Base-by-base conservation (phyloP, 768 basidiomycete genomes). In the Cubamyces sp. region DNA sequence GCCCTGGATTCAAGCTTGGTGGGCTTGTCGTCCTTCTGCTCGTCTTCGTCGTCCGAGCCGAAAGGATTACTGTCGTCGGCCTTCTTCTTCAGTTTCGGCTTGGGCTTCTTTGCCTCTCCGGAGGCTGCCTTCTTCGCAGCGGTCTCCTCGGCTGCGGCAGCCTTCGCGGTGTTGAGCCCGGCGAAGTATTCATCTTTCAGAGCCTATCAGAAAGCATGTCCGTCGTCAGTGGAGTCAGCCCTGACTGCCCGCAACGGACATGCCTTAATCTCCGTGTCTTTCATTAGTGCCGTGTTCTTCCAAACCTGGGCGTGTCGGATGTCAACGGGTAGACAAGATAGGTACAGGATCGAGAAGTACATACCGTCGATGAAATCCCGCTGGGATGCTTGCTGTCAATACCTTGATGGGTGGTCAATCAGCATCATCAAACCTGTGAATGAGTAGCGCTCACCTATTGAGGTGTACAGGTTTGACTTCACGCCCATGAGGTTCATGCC, bases 361-460 rank as follows among this genome's bases (percentile, higher is more conserved):
- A 48, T 60, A 88, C 90, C 62, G 90, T 90, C 23, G 90, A 87
- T 42, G 80, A 82, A 53, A 92, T 80, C 8, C 89, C 87, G 69
- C 88, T 90, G 0, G 85, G 72, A 69, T 91, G 90, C 69, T 92
- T 92, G 73, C 88, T 90, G 66, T 91, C 87, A 58, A 92, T 75
- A 1, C 87, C 88, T 85, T 67, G n/a, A 53, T 19, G 34, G 41
- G 23, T 16, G 26, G 2, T 43, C 28, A 14, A 59, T 41, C 23
- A 50, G 40, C 34, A 34, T 28, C 23, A 3, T 37, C 0, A 18
- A n/a, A 30, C 25, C 16, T 5, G 21, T 34, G 43, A 18, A 1
- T n/a, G 47, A 25, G 47, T 18, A 16, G 9, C 16, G 61, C 72
- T 41, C 68, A 86, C 87, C 86, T 61, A 88, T 81, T 0, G 64